Conservation (phyloP, 1,139 yeast species). For the Suhomyces bolitotheri region DNA sequence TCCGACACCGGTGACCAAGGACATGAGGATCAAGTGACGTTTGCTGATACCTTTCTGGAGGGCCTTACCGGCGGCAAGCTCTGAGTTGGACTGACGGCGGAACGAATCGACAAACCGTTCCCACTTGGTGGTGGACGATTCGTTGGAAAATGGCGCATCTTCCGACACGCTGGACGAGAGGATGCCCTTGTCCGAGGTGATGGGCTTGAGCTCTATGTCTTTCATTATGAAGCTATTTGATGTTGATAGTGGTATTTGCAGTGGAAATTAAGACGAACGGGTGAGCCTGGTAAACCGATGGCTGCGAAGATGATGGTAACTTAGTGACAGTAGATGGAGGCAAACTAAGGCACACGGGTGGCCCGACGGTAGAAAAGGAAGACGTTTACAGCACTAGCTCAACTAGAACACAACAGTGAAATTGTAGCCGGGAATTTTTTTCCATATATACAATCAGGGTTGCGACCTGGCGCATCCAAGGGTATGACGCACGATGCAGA, state of each 20-base stretch:
- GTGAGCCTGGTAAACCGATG: too few relatives aligned
- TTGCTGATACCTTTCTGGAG: constrained; percentile 34
- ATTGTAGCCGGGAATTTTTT: too few relatives aligned
- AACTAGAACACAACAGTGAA: too few relatives aligned
- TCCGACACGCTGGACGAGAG: constrained; percentile 16
- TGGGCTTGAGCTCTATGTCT: constrained; percentile 20
- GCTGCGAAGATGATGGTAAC: too few relatives aligned
- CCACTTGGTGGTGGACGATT: constrained; percentile 18
- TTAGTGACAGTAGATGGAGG: too few relatives aligned
- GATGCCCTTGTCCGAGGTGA: constrained; percentile 20
- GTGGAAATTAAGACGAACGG: neutral
- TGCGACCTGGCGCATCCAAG: too few relatives aligned
- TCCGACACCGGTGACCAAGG: constrained; percentile 43
- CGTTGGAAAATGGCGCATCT: constrained; percentile 18
- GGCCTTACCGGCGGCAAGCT: constrained; percentile 30
- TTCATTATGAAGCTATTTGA: constrained; percentile 10
- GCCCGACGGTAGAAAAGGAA: too few relatives aligned
- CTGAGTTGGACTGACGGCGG: constrained; percentile 22
- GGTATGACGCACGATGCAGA: too few relatives aligned
- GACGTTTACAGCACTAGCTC: too few relatives aligned
- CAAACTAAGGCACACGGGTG: too few relatives aligned
- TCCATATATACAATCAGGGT: too few relatives aligned
- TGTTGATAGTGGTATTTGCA: neutral
- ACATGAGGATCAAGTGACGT: constrained; percentile 40
- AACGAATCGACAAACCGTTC: constrained; percentile 34